Evolutionary conservation across 1,139 yeast genomes (phyloP), one percentile per base, ranked within the genome.

Genomic region (Blastobotrys illinoisensis): DNA sequence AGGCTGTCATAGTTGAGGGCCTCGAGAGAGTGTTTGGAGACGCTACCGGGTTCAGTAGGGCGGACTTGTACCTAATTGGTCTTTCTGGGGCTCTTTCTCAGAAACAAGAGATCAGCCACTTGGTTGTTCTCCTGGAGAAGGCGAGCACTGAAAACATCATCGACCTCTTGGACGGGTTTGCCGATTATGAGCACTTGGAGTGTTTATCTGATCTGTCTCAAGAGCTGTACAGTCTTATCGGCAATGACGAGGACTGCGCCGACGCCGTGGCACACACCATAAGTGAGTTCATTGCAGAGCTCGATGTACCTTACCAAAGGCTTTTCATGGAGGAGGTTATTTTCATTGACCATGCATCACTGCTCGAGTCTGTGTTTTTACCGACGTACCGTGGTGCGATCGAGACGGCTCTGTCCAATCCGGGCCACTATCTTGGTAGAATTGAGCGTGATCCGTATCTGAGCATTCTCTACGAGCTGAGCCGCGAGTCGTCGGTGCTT

Each of bases 401-500:
- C 5, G 74, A 73, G 44, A 64, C 67, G 28, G 70, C 74, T 0
- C 60, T 77, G 23, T 63, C 74, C 2, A 70, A 71, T 44, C 75
- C 79, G 0, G 60, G 66, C 28, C 63, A 64, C 47, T 68, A 69
- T 44, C 58, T 73, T 57, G 67, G 68, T 1, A 49, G 55, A 24
- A 45, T 47, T 9, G 51, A 49, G 6, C 43, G 44, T 24, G 55
- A 80, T 75, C 56, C 95, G 85, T 47, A 75, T 79, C 67, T 85
- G 11, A 75, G 82, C 43, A 80, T 79, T 48, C 68, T 89, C 54
- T 90, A 82, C 70, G 79, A 81, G 49, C 76, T 89, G 19, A 86
- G 86, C 67, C 80, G 93, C 58, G 97, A 90, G 64, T 93, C 97
- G 0, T 88, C 89, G 24, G 76, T 84, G 1, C 74, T 78, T 23